Evolutionary conservation across 2,329 filamentous ascomycete genomes (phyloP), one percentile per base, ranked within the genome.

Genomic region (Bertia moriformis): DNA sequence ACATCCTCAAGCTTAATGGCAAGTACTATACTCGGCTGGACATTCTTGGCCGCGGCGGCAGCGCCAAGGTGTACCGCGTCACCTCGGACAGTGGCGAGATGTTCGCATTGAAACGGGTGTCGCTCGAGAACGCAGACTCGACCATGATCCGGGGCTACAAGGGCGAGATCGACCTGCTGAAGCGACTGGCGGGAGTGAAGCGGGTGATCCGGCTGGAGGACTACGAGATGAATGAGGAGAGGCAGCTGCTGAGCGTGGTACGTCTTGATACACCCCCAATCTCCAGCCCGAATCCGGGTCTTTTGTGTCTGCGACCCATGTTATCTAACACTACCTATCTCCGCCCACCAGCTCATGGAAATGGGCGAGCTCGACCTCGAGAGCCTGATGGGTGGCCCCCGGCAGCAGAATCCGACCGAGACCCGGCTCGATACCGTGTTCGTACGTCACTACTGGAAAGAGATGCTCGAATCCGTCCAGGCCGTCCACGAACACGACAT

Each of bases 381-480:
- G 53, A 85, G 81, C 40, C 77, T 96, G 40, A 71, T 98, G 46
- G 22, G 22, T n/a, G 79, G 78, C 24, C 73, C 78, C 46, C 76
- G 78, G 7, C 65, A 84, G 50, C n/a, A n/a, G n/a, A 84, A 78
- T 50, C 72, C 68, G 0, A 80, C 87, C 43, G 74, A 82, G 40
- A 74, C 83, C 29, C 73, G 70, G 43, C 81, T 98, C 43, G 91
- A 98, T 53, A 71, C 85, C 2, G 83, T 82, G 39, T 95, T 96
- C 56, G 86, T 91, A 12, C 82, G 91, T n/a, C 93, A 84, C 60
- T 94, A 94, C 66, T 98, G 91, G 91, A 91, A 93, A 58, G 91
- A 98, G 61, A 98, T 98, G 91, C 78, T 98, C 14, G 87, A 94
- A 57, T 96, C 91, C 54, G 76, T 98, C 4, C 75, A 84, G 48